Conservation (phyloP, 2,329 filamentous ascomycete species). For the Cytospora schulzeri region DNA sequence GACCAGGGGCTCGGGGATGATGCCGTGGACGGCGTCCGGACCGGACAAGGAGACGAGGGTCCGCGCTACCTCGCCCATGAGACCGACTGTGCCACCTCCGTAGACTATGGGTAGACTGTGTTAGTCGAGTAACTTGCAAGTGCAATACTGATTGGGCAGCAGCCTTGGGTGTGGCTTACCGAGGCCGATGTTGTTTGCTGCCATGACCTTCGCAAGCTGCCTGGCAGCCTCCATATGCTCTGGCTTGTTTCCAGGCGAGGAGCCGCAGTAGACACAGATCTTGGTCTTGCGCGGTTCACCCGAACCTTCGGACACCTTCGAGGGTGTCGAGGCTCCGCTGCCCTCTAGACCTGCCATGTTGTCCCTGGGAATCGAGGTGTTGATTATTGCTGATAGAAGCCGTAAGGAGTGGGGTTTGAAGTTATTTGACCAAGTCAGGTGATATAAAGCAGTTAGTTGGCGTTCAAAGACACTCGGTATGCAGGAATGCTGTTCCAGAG, state of each 20-base stretch:
- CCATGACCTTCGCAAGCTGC: conserved; percentile 71
- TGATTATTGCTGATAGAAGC: not conserved
- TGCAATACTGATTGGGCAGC: not conserved
- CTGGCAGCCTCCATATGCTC: conserved; percentile 78
- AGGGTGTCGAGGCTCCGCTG: conserved; percentile 40
- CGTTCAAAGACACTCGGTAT: not conserved
- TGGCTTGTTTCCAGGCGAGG: conserved; percentile 71
- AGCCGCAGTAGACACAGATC: conserved; percentile 94
- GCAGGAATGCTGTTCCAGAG: not conserved
- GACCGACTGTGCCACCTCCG: conserved; percentile 88
- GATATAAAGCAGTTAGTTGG: not conserved
- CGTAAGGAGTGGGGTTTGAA: no score
- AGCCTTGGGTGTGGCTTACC: conserved; percentile 43
- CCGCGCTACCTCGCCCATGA: conserved; percentile 93
- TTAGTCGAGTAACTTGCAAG: not conserved
- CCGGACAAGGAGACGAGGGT: conserved; percentile 83
- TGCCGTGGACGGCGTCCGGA: conserved; percentile 81
- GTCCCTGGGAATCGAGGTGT: not conserved
- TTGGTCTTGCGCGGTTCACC: conserved; percentile 54
- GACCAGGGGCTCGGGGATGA: conserved; percentile 87
- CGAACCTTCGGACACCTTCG: conserved; percentile 32
- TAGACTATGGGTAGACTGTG: conserved; percentile 62
- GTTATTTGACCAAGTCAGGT: not conserved
- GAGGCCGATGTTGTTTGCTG: conserved; percentile 76
- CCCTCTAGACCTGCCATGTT: conserved; percentile 42